Evolutionary conservation across 1,139 yeast species (phyloP).

Genomic region (Yamadazyma spencermartinsiae): DNA sequence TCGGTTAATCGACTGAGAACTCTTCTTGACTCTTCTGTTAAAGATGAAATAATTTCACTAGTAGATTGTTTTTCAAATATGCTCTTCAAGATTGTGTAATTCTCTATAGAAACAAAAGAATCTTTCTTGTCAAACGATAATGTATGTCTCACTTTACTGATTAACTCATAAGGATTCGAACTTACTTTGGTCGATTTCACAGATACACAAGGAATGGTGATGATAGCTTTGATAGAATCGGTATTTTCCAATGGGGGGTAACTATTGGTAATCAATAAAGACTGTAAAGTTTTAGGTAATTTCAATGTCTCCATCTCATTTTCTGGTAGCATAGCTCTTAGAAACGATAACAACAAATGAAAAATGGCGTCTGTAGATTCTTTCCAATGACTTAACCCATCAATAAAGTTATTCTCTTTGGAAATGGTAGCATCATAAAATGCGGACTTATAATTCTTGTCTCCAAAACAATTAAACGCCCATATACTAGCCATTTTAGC

Average conservation of each 20-base stretch:
- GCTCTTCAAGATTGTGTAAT: slow-evolving; percentile 71
- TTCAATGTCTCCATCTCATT: slow-evolving; percentile 56
- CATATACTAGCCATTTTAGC: slow-evolving; percentile 83
- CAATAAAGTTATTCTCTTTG: slow-evolving; percentile 51
- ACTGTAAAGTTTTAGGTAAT: slow-evolving; percentile 64
- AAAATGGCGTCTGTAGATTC: slow-evolving; percentile 85
- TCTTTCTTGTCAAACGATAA: slow-evolving; percentile 71
- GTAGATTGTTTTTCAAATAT: slow-evolving; percentile 63
- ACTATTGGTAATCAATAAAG: slow-evolving; percentile 58
- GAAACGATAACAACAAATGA: slow-evolving; percentile 73
- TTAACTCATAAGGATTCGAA: slow-evolving; percentile 39
- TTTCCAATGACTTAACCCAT: slow-evolving; percentile 77
- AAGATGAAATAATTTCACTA: slow-evolving; percentile 57
- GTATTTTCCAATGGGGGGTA: slow-evolving; percentile 59
- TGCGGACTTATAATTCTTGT: slow-evolving; percentile 24
- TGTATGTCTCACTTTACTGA: slow-evolving; percentile 61
- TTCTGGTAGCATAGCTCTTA: slow-evolving; percentile 77
- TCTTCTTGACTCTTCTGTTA: slow-evolving; percentile 74
- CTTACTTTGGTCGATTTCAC: slow-evolving; percentile 65
- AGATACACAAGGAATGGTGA: slow-evolving; percentile 60
- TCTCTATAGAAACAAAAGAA: slow-evolving; percentile 72
- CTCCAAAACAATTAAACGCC: slow-evolving; percentile 62
- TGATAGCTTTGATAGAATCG: slow-evolving; percentile 37
- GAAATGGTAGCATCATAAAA: slow-evolving; percentile 44
- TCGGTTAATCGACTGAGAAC: slow-evolving; percentile 59